phyloP scores from a whole-genome alignment of 768 basidiomycete genomes.

The Phanerodontia chrysosporium region DNA sequence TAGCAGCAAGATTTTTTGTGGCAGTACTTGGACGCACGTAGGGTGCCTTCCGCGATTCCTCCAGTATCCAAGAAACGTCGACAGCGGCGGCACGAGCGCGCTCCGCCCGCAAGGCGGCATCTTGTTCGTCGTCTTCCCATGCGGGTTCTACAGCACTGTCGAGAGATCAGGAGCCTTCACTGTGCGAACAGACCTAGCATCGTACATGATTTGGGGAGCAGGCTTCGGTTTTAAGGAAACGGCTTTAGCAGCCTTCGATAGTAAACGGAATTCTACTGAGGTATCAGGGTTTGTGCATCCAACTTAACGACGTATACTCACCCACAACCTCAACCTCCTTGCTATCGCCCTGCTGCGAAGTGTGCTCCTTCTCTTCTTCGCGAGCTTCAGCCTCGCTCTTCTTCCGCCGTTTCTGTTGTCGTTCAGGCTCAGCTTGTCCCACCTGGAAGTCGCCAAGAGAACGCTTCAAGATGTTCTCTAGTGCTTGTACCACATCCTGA shows the following conservation, averaged over 20 bases:
- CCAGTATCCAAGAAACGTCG: constrained; percentile 22
- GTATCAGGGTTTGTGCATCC: background rate
- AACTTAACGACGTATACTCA: background rate
- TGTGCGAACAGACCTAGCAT: background rate
- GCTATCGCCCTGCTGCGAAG: background rate
- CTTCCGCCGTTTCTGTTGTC: constrained; percentile 10
- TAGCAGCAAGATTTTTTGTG: too few relatives aligned
- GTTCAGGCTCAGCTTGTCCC: background rate
- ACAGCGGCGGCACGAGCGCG: constrained; percentile 27
- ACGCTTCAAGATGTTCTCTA: constrained; percentile 13
- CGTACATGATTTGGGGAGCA: constrained; percentile 18
- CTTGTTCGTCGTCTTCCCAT: constrained; percentile 25
- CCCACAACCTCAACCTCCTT: background rate
- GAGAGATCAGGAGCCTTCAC: background rate
- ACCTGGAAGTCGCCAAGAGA: constrained; percentile 11
- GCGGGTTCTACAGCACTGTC: constrained; percentile 26
- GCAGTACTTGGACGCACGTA: too few relatives aligned
- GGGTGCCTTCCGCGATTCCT: constrained; percentile 18
- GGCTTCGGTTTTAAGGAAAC: constrained; percentile 19
- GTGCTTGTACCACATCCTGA: background rate
- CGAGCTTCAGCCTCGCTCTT: background rate
- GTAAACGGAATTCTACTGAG: constrained; percentile 20
- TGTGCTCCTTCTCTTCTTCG: background rate
- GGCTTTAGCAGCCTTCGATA: constrained; percentile 20
- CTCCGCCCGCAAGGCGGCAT: constrained; percentile 21